Base-by-base conservation (phyloP, 2,329 filamentous ascomycete species). In the Nemania sp. region DNA sequence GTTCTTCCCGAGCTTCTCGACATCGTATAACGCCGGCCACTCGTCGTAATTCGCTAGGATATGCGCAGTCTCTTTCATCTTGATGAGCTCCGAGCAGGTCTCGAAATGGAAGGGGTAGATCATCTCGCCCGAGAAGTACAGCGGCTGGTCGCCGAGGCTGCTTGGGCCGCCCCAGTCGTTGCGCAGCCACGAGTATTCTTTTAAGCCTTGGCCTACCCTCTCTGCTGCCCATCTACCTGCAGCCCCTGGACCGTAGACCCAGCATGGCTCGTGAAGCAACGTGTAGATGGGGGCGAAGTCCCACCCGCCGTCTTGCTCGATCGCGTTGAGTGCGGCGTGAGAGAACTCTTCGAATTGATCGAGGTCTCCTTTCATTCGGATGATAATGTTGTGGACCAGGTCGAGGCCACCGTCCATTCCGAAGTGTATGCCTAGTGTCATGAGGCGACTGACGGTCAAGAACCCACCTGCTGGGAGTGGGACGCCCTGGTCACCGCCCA, bases 111-210 rank as follows among this genome's bases (percentile, higher is more conserved):
- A 88, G 1, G 89, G 87, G 69, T 86, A 96, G 45, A 96, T 82
- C 91, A 96, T 97, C 74, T 97, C 93, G 55, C 92, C 91, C 0
- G 90, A 91, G 73, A 97, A 96, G 70, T 82, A 89, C 19, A 94
- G 75, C 0, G 86, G 86, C 2, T 74, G 68, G 5, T 75, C 70
- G 56, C 60, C 63, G 30, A 68, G 66, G 9, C 59, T 74, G 60
- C 71, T 65, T 6, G 69, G 70, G 2, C 75, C 71, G 15, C 76
- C 64, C 47, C 76, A 72, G 20, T 66, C 64, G 2, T 68, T 63
- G 54, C 71, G 66, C 7, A 84, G 73, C 84, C 83, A 86, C 28
- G 71, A 62, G 61, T 79, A 86, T 24, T 74, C 61, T 2, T 72
- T 65, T 5, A 80, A 66, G 11, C 66, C 57, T 59, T 78, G 71